phyloP scores from a whole-genome alignment of 2,329 filamentous ascomycete species.

The Fulvia fulva region DNA sequence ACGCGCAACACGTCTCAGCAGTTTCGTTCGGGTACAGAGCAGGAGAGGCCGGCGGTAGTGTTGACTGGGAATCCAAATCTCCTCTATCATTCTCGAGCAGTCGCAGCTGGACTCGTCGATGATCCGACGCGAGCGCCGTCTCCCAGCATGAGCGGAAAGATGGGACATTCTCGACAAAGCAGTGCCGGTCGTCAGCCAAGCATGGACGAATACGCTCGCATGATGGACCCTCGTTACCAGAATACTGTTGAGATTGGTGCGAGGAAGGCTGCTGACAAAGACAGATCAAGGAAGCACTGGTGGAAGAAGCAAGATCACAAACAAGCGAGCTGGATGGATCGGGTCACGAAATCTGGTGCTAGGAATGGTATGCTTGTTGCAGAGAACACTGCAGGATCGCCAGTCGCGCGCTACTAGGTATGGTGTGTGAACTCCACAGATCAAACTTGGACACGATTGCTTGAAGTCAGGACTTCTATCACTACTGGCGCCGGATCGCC shows the following conservation, averaged over 20 bases:
- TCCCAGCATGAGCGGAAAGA: background rate
- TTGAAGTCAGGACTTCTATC: background rate
- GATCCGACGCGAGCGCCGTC: background rate
- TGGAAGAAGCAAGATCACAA: constrained; percentile 31
- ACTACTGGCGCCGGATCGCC: background rate
- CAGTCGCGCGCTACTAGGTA: constrained; percentile 25
- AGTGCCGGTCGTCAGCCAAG: constrained; percentile 15
- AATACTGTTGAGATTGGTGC: constrained; percentile 21
- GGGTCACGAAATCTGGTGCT: constrained; percentile 39
- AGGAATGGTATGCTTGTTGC: constrained; percentile 38
- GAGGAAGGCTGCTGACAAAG: constrained; percentile 7
- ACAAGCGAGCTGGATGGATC: constrained; percentile 42
- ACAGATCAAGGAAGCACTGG: constrained; percentile 26
- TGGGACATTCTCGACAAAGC: constrained; percentile 19
- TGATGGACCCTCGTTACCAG: constrained; percentile 20
- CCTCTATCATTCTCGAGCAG: background rate
- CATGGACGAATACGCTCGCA: constrained; percentile 19
- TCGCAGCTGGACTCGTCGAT: constrained; percentile 2
- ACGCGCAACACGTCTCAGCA: background rate
- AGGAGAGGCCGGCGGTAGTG: background rate
- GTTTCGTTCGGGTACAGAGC: background rate
- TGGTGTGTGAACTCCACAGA: background rate
- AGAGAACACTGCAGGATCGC: constrained; percentile 33
- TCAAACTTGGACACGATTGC: background rate
- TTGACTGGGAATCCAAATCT: constrained; percentile 5